Conservation (phyloP, 495 filamentous ascomycete species). For the Hypoxylon intermedium region DNA sequence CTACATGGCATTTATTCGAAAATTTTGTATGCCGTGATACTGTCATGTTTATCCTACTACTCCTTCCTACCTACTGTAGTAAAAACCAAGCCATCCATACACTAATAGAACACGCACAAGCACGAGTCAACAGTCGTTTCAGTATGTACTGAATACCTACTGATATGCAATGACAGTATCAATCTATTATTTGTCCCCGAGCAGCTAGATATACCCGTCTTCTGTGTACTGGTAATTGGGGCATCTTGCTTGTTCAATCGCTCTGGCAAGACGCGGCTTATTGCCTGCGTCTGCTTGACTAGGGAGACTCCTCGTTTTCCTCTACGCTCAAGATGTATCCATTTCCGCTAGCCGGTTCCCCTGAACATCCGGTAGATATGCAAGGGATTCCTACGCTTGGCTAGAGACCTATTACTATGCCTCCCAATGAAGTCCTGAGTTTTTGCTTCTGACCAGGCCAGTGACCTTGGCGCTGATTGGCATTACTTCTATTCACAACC, state of each 20-base stretch:
- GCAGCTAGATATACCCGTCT: conserved; percentile 4
- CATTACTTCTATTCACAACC: conserved; percentile 8
- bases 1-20: no score
- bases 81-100: no score
- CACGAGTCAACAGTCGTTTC: no score
- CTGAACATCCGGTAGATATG: background rate
- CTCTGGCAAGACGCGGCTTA: background rate
- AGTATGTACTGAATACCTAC: no score
- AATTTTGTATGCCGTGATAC: background rate
- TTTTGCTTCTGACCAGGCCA: background rate
- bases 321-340: conserved; percentile 1
- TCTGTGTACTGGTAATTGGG: conserved; percentile 27
- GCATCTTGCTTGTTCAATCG: conserved; percentile 24
- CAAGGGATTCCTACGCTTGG: background rate
- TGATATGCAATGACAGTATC: background rate
- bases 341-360: no score
- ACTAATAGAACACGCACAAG: no score
- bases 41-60: background rate
- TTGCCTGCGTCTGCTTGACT: background rate
- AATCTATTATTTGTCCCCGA: background rate
- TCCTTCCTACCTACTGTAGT: no score
- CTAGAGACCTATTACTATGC: background rate
- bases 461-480: conserved; percentile 1
- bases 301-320: background rate
- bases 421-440: conserved; percentile 4